These are phyloP conservation scores for Aureobasidium sp. DNA, from an alignment of 2,329 filamentous ascomycete species.

Conservation along the genomic window DNA sequence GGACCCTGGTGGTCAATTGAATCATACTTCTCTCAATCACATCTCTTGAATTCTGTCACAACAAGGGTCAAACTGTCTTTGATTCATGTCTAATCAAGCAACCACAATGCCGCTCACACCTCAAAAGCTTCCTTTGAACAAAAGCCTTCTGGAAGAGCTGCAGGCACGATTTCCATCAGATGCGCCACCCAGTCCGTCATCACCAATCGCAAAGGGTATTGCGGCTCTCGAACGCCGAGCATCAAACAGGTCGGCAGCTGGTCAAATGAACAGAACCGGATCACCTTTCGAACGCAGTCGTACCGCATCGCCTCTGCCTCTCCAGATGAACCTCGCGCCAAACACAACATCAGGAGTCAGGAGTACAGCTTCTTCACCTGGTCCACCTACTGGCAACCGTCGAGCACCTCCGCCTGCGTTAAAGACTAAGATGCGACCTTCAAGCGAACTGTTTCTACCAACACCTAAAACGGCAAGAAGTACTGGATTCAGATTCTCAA, in stretches of 20 bases:
- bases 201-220: neutral
- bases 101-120: neutral
- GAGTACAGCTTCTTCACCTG: conserved; percentile 3
- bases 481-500: neutral
- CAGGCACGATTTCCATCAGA: neutral
- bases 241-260: neutral
- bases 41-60: neutral
- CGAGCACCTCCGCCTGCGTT: neutral
- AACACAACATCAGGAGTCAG: neutral
- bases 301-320: neutral
- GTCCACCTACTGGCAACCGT: neutral
- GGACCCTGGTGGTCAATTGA: neutral
- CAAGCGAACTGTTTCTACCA: conserved; percentile 9
- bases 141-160: neutral
- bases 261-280: neutral
- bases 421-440: neutral
- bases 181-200: neutral
- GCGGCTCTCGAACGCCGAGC: conserved; percentile 5
- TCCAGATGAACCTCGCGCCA: neutral
- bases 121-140: neutral
- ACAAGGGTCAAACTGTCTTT: neutral
- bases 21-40: neutral
- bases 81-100: neutral
- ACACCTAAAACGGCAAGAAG: neutral
- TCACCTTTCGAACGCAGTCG: neutral